These are phyloP conservation scores for Capsella rubella DNA, from an alignment of 441 rosid species.

Conservation along the genomic window DNA sequence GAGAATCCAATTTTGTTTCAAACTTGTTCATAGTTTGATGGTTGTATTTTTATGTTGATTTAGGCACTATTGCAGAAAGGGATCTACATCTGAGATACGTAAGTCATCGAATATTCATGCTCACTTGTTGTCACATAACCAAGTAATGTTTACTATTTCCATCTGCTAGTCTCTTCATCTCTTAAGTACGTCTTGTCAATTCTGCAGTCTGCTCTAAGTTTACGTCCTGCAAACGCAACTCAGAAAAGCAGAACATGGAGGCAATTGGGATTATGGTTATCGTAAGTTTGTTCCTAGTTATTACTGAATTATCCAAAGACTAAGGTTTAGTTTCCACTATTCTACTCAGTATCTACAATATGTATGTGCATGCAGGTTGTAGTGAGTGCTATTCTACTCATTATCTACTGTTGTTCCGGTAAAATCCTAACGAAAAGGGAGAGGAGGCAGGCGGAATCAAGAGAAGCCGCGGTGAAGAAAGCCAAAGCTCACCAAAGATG, in stretches of 20 bases:
- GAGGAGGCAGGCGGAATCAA: conserved; percentile 76
- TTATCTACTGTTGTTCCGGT: conserved; percentile 90
- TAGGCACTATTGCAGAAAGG: conserved; percentile 92
- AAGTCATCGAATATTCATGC: conserved; percentile 36
- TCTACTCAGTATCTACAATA: conserved; percentile 69
- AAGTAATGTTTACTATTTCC: conserved; percentile 15
- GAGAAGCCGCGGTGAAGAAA: conserved; percentile 88
- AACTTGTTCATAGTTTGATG: neutral
- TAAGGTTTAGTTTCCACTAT: conserved; percentile 25
- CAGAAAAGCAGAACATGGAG: conserved; percentile 81
- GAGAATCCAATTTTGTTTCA: neutral
- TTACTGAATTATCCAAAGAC: conserved; percentile 10
- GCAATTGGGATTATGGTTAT: conserved; percentile 87
- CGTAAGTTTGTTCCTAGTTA: conserved; percentile 54
- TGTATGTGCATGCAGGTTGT: conserved; percentile 77
- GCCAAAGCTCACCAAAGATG: conserved; percentile 84
- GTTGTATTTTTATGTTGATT: conserved; percentile 36
- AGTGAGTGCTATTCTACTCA: conserved; percentile 64
- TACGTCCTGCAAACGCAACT: conserved; percentile 71
- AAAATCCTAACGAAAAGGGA: conserved; percentile 85
- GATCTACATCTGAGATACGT: conserved; percentile 84
- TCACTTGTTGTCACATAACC: conserved; percentile 17
- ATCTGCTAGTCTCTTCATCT: conserved; percentile 10
- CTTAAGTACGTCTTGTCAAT: conserved; percentile 26
- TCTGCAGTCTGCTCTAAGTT: conserved; percentile 88